Evolutionary conservation across 179 eudicot genomes (phyloP), one percentile per base, ranked within the genome.

Genomic region (Beta lomatogona): DNA sequence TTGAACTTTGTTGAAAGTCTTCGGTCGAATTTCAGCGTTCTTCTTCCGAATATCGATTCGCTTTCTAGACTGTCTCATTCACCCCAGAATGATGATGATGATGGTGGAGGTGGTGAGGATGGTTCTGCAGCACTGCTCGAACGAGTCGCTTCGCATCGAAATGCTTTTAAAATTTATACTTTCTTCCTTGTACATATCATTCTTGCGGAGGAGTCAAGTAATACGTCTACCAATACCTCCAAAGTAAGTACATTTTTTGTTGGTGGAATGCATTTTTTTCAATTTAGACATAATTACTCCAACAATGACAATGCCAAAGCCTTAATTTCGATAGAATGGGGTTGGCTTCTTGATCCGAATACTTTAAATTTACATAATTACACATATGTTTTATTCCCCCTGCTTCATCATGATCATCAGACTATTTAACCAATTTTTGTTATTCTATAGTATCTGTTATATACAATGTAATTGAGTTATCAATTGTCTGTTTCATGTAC

Each of bases 121-220:
- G 90, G 83, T 77, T 85, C 79, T 45, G 79, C 78, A 7, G 73
- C 79, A 7, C 73, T 80, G 19, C 80, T 85, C 13, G 91, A 90
- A 54, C 85, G 97, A 31, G 86, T 95, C 41, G 93, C 90, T 36
- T 95, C 93, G 3, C 94, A 92, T 59, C 87, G 97, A 0, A 95
- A 95, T 73, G 95, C 99, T 0, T 92, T 94, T 77, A 94, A 94
- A 72, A 91, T 95, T 11, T 94, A 94, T 78, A 90, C 97, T 0
- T 95, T 90, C 71, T 92, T 94, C 73, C 94, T 95, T 21, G 4
- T 95, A 22, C 92, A 91, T 73, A 81, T 93, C 53, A 87, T 92
- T 67, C 89, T 89, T 22, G 81, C 82, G 0, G 92, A 95, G 88
- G 94, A 95, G 82, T 85, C 91, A 0, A 80, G 60, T 67, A 31